A percentile compares a stretch with the other conserved stretches of the same genome.
Conservation (phyloP, 139 green algal genomes). For the Volvox reticuliferus region DNA sequence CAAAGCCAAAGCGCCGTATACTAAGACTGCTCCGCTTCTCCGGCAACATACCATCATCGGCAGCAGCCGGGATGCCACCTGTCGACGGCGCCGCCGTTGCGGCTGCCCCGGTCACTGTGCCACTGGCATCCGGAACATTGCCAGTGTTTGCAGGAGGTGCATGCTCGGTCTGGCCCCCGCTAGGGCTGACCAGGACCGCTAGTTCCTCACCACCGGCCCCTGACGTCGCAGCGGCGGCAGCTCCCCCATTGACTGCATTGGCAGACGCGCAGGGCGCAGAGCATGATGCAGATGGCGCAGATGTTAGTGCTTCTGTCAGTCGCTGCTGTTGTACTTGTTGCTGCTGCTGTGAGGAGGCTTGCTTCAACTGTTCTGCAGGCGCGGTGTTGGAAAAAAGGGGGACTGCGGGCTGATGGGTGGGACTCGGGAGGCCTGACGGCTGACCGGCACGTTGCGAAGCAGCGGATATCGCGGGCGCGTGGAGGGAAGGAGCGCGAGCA, state of each 20-base stretch:
- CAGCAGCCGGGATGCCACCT: background rate
- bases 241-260: background rate
- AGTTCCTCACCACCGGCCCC: background rate
- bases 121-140: background rate
- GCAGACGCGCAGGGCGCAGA: background rate
- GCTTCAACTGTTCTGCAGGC: background rate
- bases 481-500: background rate
- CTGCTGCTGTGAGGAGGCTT: no score
- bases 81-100: background rate
- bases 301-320: background rate
- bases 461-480: background rate
- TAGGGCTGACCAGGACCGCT: background rate
- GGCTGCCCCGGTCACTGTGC: background rate
- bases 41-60: background rate
- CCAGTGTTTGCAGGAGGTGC: background rate
- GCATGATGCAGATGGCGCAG: background rate
- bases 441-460: no score
- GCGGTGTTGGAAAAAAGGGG: no score
- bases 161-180: background rate
- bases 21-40: conserved; percentile 17
- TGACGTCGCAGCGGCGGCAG: background rate
- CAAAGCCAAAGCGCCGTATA: conserved; percentile 38
- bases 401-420: no score
- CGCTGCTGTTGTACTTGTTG: background rate
- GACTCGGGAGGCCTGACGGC: no score